Percentiles rank a stretch among this genome's conserved stretches.
These are phyloP conservation scores for Mortierella sp. DNA, from an alignment of 371 early-diverging fungal species.

Conservation along the genomic window DNA sequence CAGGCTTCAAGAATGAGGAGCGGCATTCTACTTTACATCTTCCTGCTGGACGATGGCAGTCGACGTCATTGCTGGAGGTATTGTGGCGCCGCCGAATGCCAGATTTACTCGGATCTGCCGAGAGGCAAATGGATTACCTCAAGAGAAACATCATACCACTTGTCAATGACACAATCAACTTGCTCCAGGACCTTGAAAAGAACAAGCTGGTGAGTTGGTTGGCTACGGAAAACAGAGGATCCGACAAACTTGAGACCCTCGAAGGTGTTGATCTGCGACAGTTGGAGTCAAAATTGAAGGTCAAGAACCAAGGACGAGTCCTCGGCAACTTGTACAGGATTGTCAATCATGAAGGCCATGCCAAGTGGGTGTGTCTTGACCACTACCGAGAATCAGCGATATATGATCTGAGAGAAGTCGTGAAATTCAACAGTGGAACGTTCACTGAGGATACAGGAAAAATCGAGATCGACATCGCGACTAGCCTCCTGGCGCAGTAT, in stretches of 20 bases:
- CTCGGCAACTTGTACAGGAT: constrained; percentile 27
- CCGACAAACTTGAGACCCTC: no score
- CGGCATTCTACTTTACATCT: no score
- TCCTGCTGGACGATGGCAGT: no score
- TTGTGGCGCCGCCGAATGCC: not conserved
- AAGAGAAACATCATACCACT: no score
- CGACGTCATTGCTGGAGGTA: no score
- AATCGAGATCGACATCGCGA: not conserved
- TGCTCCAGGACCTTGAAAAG: no score
- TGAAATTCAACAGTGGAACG: constrained; percentile 7
- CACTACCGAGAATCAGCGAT: constrained; percentile 10
- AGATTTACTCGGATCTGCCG: not conserved
- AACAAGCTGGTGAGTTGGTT: no score
- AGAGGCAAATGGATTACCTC: no score
- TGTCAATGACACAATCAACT: no score
- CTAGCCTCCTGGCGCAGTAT: not conserved
- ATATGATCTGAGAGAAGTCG: constrained; percentile 4
- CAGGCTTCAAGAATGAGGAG: no score
- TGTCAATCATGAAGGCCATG: constrained; percentile 13
- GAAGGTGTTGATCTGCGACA: no score
- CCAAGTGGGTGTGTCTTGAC: constrained; percentile 34
- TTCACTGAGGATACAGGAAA: constrained; percentile 7
- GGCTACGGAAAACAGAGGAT: no score
- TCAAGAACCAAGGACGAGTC: constrained; percentile 3
- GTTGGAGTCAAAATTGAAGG: constrained; percentile 10